Percentiles rank a stretch among this genome's conserved stretches.
Conservation (phyloP, 208 protist species). For the Angomonas ambiguus region DNA sequence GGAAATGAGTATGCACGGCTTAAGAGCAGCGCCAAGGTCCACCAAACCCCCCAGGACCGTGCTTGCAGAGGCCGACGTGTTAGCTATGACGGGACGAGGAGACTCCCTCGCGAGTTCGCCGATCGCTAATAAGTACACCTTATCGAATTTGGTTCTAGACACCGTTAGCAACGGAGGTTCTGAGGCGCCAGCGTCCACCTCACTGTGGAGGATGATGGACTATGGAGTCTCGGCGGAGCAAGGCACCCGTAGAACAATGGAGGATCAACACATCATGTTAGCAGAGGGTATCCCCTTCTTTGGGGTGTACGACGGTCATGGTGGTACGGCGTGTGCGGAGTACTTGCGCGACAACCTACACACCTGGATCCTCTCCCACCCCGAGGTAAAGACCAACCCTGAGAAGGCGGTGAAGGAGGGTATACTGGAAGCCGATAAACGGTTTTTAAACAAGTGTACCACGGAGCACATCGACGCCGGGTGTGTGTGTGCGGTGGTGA, state of each 20-base stretch:
- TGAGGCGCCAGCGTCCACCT: background rate
- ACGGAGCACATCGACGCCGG: slow-evolving; percentile 48
- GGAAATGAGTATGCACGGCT: background rate
- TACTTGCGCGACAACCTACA: slow-evolving; percentile 67
- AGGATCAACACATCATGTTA: slow-evolving; percentile 68
- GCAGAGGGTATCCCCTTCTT: slow-evolving; percentile 57
- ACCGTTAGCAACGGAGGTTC: background rate
- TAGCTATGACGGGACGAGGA: background rate
- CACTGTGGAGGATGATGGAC: slow-evolving; percentile 24
- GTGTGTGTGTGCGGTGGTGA: slow-evolving; percentile 60
- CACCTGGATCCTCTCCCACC: slow-evolving; percentile 39
- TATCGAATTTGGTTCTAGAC: background rate
- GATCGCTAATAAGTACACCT: background rate
- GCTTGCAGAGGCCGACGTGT: background rate
- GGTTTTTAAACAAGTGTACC: slow-evolving; percentile 35
- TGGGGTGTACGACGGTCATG: slow-evolving; percentile 81
- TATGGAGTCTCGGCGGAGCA: slow-evolving; percentile 69
- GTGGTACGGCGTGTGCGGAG: slow-evolving; percentile 62
- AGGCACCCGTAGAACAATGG: slow-evolving; percentile 75
- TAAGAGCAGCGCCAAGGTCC: background rate
- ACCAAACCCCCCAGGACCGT: background rate
- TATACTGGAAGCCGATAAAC: slow-evolving; percentile 71
- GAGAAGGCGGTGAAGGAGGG: slow-evolving; percentile 42
- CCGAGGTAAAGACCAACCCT: slow-evolving; percentile 29
- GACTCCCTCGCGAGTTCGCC: background rate